Percentiles rank a stretch among this genome's conserved stretches.
Conservation (phyloP, 257 asterid genomes). For the Verbena officinalis region DNA sequence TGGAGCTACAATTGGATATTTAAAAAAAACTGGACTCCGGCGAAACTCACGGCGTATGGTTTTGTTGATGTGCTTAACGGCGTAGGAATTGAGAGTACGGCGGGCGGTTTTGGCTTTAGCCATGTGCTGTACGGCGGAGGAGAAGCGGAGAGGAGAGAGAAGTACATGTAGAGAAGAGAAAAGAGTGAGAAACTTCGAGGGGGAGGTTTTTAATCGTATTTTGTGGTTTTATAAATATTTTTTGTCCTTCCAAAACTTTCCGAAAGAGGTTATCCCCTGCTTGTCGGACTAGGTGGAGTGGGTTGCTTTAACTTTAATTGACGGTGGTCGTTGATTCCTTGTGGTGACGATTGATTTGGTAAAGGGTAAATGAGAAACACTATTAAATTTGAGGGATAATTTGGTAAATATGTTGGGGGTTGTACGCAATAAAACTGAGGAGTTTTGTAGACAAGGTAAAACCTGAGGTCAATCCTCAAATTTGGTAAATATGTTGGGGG, state of each 20-base stretch:
- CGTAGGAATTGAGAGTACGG: slow-evolving; percentile 71
- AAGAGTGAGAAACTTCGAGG: slow-evolving; percentile 31
- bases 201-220: slow-evolving; percentile 13
- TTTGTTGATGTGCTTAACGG: slow-evolving; percentile 68
- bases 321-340: slow-evolving; percentile 20
- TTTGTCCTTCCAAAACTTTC: background rate
- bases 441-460: background rate
- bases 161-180: slow-evolving; percentile 38
- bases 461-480: background rate
- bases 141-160: slow-evolving; percentile 37
- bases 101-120: slow-evolving; percentile 65
- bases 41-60: slow-evolving; percentile 64
- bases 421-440: slow-evolving; percentile 17
- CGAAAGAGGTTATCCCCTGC: slow-evolving; percentile 17
- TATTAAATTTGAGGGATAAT: background rate
- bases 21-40: background rate
- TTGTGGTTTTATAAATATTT: background rate
- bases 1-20: slow-evolving; percentile 8
- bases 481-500: background rate
- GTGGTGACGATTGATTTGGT: background rate
- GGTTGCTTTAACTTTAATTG: background rate
- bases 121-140: slow-evolving; percentile 56
- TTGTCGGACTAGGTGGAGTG: slow-evolving; percentile 16
- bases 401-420: background rate
- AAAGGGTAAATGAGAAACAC: slow-evolving; percentile 3